Percentiles rank a stretch among this genome's conserved stretches.
Evolutionary conservation across 495 filamentous ascomycete genomes (phyloP).

Genomic region (Chaetomium cochliodes): DNA sequence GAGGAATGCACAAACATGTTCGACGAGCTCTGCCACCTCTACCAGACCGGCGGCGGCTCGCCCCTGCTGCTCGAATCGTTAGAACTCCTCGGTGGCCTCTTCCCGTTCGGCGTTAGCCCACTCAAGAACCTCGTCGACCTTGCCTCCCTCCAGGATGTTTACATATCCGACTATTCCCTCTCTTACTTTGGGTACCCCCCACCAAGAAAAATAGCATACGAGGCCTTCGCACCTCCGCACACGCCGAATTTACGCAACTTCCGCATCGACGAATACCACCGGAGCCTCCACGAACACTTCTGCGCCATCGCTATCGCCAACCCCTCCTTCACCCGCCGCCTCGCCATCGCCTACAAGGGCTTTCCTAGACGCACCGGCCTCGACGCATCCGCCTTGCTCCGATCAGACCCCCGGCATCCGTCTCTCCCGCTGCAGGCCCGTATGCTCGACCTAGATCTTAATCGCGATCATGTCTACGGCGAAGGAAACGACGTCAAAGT

Average conservation of each 20-base stretch:
- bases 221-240: background rate
- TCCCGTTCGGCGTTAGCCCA: background rate
- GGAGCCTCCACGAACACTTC: background rate
- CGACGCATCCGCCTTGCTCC: background rate
- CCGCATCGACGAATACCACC: background rate
- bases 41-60: background rate
- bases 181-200: no score
- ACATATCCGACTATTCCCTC: background rate
- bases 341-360: background rate
- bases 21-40: background rate
- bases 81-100: background rate
- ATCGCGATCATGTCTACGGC: background rate
- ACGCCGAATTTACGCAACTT: background rate
- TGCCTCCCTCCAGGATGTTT: background rate
- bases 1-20: background rate
- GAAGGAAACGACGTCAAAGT: no score
- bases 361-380: no score
- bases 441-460: background rate
- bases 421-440: background rate
- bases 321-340: background rate
- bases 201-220: background rate
- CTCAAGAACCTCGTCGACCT: slow-evolving; percentile 1
- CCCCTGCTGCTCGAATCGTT: background rate
- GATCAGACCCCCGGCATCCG: background rate
- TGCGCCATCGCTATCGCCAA: background rate